A percentile compares a stretch with the other conserved stretches of the same genome.
These are phyloP conservation scores for Fistulinella cinereoalba DNA, from an alignment of 1,284 basidiomycete genomes.

Conservation along the genomic window DNA sequence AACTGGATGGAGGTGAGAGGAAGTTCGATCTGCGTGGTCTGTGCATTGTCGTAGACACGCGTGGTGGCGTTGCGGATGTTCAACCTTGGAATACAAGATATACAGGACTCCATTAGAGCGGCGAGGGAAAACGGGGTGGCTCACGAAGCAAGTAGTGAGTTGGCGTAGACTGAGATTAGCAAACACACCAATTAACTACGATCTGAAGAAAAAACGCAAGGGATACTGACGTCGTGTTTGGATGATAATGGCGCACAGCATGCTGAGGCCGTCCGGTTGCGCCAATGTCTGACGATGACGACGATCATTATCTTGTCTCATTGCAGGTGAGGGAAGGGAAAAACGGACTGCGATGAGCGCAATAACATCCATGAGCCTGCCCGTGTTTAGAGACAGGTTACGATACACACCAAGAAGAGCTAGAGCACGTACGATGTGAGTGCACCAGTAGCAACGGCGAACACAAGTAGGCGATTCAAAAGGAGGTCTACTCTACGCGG, in stretches of 20 bases:
- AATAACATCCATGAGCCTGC: conserved; percentile 28
- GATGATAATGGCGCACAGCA: conserved; percentile 21
- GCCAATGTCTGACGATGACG: conserved; percentile 14
- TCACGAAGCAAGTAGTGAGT: conserved; percentile 30
- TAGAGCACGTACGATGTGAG: conserved; percentile 21
- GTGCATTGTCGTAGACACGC: background rate
- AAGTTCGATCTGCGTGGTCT: background rate
- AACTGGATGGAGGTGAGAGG: background rate
- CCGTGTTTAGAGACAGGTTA: background rate
- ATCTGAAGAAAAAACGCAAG: too few relatives aligned
- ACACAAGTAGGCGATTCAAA: conserved; percentile 25
- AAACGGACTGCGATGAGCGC: conserved; percentile 28
- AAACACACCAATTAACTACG: background rate
- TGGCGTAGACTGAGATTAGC: conserved; percentile 22
- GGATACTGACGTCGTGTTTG: conserved; percentile 32
- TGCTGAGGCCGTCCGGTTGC: conserved; percentile 18
- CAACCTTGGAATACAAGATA: conserved; percentile 8
- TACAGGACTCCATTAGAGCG: background rate
- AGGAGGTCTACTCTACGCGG: conserved; percentile 21
- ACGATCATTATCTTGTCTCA: too few relatives aligned
- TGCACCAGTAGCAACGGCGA: conserved; percentile 27
- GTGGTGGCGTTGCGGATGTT: conserved; percentile 16
- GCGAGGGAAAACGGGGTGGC: background rate
- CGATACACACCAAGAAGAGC: background rate
- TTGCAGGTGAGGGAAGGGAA: background rate